A percentile compares a stretch with the other conserved stretches of the same genome.
phyloP scores from a whole-genome alignment of 305 asterid species.

The Fraxinus baroniana region DNA sequence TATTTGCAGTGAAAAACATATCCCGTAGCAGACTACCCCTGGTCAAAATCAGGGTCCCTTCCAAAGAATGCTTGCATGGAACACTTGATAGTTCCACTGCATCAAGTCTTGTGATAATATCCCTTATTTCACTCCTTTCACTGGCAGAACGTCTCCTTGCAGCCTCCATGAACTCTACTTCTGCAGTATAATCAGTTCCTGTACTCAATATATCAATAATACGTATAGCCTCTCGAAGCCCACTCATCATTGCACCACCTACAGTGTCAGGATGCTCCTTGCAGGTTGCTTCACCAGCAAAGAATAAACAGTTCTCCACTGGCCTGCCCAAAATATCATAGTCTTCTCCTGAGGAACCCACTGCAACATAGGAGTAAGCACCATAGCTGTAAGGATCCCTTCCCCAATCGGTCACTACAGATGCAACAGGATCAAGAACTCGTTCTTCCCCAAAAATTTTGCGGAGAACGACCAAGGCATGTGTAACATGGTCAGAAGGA shows the following conservation, averaged over 20 bases:
- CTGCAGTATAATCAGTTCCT: slow-evolving; percentile 85
- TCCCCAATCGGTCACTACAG: slow-evolving; percentile 99
- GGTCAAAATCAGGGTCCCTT: slow-evolving; percentile 51
- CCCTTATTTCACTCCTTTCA: slow-evolving; percentile 85
- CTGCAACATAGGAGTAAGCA: slow-evolving; percentile 98
- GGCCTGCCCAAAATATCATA: slow-evolving; percentile 93
- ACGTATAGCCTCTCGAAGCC: slow-evolving; percentile 96
- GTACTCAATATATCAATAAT: slow-evolving; percentile 68
- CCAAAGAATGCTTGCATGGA: slow-evolving; percentile 55
- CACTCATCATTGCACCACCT: slow-evolving; percentile 99
- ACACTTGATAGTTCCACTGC: slow-evolving; percentile 66
- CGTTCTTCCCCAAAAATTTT: slow-evolving; percentile 84
- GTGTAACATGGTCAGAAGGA: slow-evolving; percentile 73
- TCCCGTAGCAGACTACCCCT: slow-evolving; percentile 73
- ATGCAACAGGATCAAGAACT: slow-evolving; percentile 90
- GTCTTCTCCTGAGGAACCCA: slow-evolving; percentile 98
- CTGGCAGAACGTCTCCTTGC: slow-evolving; percentile 71
- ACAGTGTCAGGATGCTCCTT: slow-evolving; percentile 99
- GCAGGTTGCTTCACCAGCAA: slow-evolving; percentile 99
- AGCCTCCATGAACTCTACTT: slow-evolving; percentile 87
- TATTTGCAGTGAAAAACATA: slow-evolving; percentile 79
- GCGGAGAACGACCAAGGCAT: slow-evolving; percentile 84
- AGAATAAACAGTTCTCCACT: slow-evolving; percentile 84
- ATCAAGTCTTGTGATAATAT: slow-evolving; percentile 75
- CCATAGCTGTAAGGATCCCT: slow-evolving; percentile 93